Percentiles rank a stretch among this genome's conserved stretches.
Conservation (phyloP, 495 filamentous ascomycete species). For the Poronia punctata region DNA sequence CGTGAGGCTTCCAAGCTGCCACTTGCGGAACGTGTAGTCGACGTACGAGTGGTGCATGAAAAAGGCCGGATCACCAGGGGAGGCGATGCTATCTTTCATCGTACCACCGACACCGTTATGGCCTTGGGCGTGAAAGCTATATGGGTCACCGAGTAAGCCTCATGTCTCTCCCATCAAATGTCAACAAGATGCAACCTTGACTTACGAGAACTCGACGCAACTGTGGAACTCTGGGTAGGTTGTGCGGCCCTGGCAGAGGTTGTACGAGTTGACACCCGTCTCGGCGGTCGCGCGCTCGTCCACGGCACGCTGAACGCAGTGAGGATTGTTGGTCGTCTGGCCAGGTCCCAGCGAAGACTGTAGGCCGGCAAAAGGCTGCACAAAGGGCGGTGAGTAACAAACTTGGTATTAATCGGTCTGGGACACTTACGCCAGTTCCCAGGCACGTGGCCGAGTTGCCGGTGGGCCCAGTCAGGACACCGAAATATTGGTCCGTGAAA, state of each 20-base stretch:
- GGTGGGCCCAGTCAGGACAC: slow-evolving; percentile 19
- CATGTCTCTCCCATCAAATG: no score
- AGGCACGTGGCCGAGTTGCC: slow-evolving; percentile 28
- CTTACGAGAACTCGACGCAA: slow-evolving; percentile 29
- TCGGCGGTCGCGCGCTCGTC: slow-evolving; percentile 23
- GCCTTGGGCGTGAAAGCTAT: slow-evolving; percentile 25
- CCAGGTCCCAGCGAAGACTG: slow-evolving; percentile 31
- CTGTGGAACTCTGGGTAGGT: slow-evolving; percentile 27
- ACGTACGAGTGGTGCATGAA: slow-evolving; percentile 60
- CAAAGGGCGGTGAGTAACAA: slow-evolving; percentile 13
- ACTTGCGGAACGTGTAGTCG: slow-evolving; percentile 58
- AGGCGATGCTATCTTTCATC: slow-evolving; percentile 45
- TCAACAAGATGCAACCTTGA: no score
- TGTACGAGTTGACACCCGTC: slow-evolving; percentile 18
- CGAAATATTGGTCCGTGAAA: slow-evolving; percentile 28
- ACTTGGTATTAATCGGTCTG: no score
- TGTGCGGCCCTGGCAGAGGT: slow-evolving; percentile 21
- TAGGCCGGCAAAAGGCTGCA: slow-evolving; percentile 21
- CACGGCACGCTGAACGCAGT: slow-evolving; percentile 29
- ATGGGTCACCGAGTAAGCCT: no score
- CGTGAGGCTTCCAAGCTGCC: slow-evolving; percentile 39
- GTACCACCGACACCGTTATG: slow-evolving; percentile 40
- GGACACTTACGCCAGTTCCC: slow-evolving; percentile 31
- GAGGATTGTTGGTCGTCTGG: slow-evolving; percentile 20
- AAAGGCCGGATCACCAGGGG: slow-evolving; percentile 56